Conservation (phyloP, 306 rosid species). For the Neltuma alba region DNA sequence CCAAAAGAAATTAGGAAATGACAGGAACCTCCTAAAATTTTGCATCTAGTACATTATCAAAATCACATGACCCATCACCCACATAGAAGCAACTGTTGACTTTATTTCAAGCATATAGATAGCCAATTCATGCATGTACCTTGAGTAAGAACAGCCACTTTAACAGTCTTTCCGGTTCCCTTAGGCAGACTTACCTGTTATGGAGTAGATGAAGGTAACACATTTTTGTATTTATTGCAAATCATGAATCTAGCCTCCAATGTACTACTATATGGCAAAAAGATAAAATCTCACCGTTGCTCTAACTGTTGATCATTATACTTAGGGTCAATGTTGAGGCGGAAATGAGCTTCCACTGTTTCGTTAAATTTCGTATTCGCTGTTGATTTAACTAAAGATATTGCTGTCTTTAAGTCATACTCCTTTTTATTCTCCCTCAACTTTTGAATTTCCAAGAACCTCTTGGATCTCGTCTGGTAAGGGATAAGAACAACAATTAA, state of each 20-base stretch:
- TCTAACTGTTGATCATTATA: conserved; percentile 95
- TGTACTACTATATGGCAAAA: conserved; percentile 23
- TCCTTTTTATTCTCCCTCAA: conserved; percentile 87
- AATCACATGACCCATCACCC: conserved; percentile 7
- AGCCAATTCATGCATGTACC: conserved; percentile 44
- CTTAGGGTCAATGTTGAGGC: conserved; percentile 97
- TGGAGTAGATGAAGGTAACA: conserved; percentile 14
- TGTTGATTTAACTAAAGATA: conserved; percentile 73
- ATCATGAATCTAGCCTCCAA: conserved; percentile 23
- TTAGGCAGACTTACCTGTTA: conserved; percentile 90
- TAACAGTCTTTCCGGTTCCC: conserved; percentile 94
- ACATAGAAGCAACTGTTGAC: background rate
- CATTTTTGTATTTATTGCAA: conserved; percentile 5
- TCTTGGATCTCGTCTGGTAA: conserved; percentile 78
- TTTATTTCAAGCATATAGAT: background rate
- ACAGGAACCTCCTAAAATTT: background rate
- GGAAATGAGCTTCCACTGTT: conserved; percentile 97
- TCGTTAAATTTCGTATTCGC: conserved; percentile 78
- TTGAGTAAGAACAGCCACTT: conserved; percentile 98
- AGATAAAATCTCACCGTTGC: conserved; percentile 80
- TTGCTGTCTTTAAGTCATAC: conserved; percentile 73
- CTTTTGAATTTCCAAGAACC: conserved; percentile 94
- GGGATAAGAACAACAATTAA: conserved; percentile 36
- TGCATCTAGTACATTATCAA: conserved; percentile 5
- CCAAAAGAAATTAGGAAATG: background rate